Conservation (phyloP, 179 eudicot species). For the Sideroxylon spinosum region DNA sequence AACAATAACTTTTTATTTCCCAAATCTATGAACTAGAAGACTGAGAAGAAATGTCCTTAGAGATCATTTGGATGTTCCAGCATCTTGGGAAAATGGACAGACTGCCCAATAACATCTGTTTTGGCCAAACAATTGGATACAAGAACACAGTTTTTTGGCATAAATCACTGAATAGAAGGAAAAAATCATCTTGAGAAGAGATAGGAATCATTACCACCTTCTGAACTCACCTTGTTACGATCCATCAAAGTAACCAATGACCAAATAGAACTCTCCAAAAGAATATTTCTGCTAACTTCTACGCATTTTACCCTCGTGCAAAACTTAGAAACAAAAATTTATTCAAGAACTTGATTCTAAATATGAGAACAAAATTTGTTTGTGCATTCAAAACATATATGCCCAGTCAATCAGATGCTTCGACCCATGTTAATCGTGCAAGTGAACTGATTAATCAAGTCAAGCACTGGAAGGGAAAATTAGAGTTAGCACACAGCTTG, state of each 20-base stretch:
- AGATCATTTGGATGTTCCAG: background rate
- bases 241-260: background rate
- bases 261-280: background rate
- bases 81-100: background rate
- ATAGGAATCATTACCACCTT: background rate
- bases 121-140: background rate
- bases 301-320: background rate
- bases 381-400: background rate
- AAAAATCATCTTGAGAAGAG: conserved; percentile 1
- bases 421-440: background rate
- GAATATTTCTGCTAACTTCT: background rate
- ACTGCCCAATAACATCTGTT: background rate
- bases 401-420: background rate
- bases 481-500: background rate
- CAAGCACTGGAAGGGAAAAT: background rate
- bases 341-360: background rate
- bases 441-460: background rate
- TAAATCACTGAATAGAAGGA: background rate
- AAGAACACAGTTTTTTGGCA: background rate
- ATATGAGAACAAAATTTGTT: background rate
- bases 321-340: background rate
- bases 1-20: background rate
- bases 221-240: too few species aligned
- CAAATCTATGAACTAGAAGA: background rate
- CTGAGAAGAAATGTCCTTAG: background rate